phyloP scores from a whole-genome alignment of 1,139 yeast species.

The Protomyces inouyei region DNA sequence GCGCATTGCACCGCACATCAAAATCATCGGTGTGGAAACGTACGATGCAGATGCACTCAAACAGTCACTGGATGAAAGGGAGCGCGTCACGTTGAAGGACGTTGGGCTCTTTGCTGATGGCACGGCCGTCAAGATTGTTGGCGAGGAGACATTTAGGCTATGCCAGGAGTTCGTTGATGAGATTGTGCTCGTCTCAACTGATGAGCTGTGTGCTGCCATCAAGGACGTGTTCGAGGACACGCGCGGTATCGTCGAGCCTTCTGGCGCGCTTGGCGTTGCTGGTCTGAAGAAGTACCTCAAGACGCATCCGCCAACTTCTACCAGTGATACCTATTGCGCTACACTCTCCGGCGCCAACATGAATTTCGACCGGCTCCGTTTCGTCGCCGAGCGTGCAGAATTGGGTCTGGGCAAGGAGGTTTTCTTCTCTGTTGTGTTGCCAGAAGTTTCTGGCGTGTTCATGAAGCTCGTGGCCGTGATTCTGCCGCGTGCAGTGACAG shows the following conservation, averaged over 20 bases:
- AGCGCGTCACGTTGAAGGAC: constrained; percentile 53
- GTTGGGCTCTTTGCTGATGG: constrained; percentile 99
- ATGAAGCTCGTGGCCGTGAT: constrained; percentile 65
- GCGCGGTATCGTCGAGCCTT: constrained; percentile 88
- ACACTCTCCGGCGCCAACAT: constrained; percentile 93
- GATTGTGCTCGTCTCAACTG: constrained; percentile 79
- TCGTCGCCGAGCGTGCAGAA: constrained; percentile 96
- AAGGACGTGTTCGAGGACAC: constrained; percentile 96
- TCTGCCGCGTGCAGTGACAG: constrained; percentile 85
- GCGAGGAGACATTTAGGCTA: constrained; percentile 85
- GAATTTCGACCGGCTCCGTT: constrained; percentile 93
- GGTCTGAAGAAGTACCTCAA: constrained; percentile 80
- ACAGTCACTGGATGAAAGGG: constrained; percentile 58
- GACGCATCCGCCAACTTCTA: constrained; percentile 51
- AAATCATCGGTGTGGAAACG: constrained; percentile 92
- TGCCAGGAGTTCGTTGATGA: constrained; percentile 79
- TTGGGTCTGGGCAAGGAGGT: constrained; percentile 97
- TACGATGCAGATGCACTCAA: constrained; percentile 88
- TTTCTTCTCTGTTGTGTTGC: constrained; percentile 80
- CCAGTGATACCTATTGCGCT: constrained; percentile 61
- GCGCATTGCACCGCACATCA: constrained; percentile 95
- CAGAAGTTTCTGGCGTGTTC: constrained; percentile 89
- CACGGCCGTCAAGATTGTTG: constrained; percentile 89
- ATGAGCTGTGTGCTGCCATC: constrained; percentile 95
- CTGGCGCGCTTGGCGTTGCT: constrained; percentile 94